Evolutionary conservation across 2,329 filamentous ascomycete species (phyloP), one percentile per base, ranked within the genome.

Genomic region (Aaosphaeria arxii): DNA sequence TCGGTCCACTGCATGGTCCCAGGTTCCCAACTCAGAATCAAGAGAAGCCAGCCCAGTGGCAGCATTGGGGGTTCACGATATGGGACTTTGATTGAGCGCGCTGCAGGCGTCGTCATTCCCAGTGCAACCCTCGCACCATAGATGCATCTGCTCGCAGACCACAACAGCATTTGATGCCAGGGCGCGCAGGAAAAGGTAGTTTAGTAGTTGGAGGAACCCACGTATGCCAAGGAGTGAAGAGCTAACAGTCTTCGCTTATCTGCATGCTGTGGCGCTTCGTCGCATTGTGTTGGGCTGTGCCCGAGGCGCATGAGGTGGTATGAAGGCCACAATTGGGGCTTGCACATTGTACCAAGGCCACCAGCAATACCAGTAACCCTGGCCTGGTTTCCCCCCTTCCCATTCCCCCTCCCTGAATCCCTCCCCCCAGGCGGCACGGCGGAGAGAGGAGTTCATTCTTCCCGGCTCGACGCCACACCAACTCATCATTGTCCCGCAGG

Each of bases 221-320:
- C 62, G 44, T 40, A 46, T 44, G 47, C 47, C 50, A 45, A 52
- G 50, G 6, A 52, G 43, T 38, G 41, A 50, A 44, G 17, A 40
- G 24, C 39, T 40, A 56, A 55, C 53, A 59, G 55, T 53, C 55
- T 58, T 65, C 58, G 62, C 59, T 59, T 60, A 64, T 62, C 56
- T 58, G 55, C 54, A 55, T 53, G 50, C 56, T 63, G 62, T 61
- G 63, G 64, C 65, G 62, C 64, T 13, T 55, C 60, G 57, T 54
- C 44, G 52, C 46, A 54, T 40, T 40, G 53, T 56, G 53, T 55
- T 54, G 55, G 47, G 54, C 52, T 40, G 43, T 47, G 47, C 48
- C 43, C 53, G 48, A 51, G 53, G 43, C 47, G 57, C 39, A 36
- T 36, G 33, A 13, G 33, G 13, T 13, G 17, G 17, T 24, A 24